Evolutionary conservation across 208 protist species (phyloP).

Genomic region (Novymonas esmeraldas): DNA sequence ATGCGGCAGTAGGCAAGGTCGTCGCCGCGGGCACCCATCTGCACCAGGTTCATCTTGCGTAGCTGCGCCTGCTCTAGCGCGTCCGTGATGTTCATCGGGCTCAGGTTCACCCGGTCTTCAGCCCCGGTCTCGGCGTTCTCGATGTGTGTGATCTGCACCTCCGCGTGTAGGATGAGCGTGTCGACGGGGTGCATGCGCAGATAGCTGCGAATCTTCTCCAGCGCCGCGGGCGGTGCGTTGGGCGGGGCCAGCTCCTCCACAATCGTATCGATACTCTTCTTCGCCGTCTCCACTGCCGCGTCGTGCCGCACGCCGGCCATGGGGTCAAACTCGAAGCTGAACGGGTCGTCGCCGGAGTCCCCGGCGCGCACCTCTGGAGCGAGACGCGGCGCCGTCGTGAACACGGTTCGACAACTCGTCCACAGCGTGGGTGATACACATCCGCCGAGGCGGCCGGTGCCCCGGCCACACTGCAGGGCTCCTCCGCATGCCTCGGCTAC

Average conservation of each 20-base stretch:
- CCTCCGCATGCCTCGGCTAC: too few species aligned
- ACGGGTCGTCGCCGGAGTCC: not conserved
- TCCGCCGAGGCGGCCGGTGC: not conserved
- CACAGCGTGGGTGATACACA: not conserved
- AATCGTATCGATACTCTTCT: conserved; percentile 60
- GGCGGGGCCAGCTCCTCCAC: conserved; percentile 60
- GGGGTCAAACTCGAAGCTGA: conserved; percentile 82
- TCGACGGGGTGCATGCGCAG: conserved; percentile 83
- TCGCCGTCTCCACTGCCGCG: conserved; percentile 65
- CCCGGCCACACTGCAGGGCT: too few species aligned
- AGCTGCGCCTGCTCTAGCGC: conserved; percentile 71
- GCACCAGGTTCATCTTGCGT: conserved; percentile 77
- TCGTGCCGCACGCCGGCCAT: conserved; percentile 78
- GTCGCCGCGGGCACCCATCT: conserved; percentile 69
- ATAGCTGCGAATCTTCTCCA: conserved; percentile 62
- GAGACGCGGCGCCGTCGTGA: not conserved
- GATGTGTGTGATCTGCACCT: conserved; percentile 87
- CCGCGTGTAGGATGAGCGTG: conserved; percentile 58
- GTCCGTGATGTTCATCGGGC: conserved; percentile 65
- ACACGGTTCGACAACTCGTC: not conserved
- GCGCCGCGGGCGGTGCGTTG: conserved; percentile 48
- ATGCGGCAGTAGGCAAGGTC: conserved; percentile 86
- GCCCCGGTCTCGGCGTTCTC: conserved; percentile 68
- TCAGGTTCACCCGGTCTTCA: conserved; percentile 67
- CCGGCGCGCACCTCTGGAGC: not conserved